Evolutionary conservation across 78 protist genomes (phyloP), one percentile per base, ranked within the genome.

Genomic region (Dictyostelium discoideum): DNA sequence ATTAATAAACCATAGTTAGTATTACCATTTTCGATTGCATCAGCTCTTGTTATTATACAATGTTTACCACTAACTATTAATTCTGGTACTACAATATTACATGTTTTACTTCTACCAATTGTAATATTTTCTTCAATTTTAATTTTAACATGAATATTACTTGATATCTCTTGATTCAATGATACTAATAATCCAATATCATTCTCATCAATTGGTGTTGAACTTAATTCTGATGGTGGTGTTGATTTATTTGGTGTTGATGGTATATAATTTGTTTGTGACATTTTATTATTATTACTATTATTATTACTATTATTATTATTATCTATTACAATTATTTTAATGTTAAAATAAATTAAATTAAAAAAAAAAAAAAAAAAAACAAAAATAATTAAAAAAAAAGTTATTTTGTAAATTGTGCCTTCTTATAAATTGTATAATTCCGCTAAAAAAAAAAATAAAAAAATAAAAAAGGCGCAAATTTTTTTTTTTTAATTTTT

Each of bases 31-130:
- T 26, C n/a, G 6, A 46, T 39, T 69, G 32, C 37, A 10, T 60
- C 87, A 39, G 87, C 39, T 60, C 67, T 84, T 2, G 22, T 63
- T 22, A 84, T 29, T 3, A 84, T 84, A 42, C 87, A 84, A 84
- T 84, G 87, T 20, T 29, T 32, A 60, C 87, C 87, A 84, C 78
- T 60, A 2, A 84, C 50, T 8, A 60, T 84, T 16, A 84, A 13
- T 5, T 84, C 87, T 60, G 87, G 20, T 32, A 74, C 39, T 74
- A 74, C 48, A 7, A 74, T 74, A 74, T 74, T 74, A 37, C 81
- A 74, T 32, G 42, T 74, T 37, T 74, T 74, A 74, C 81, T 74
- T 74, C 81, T 74, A 74, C 81, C 81, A 74, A 74, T 74, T 74
- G 81, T 29, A 5, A 74, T 74, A 26, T 74, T 32, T 2, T 74